These are phyloP conservation scores for Phytopythium mirpurense DNA, from an alignment of 352 stramenopile species.

Conservation along the genomic window DNA sequence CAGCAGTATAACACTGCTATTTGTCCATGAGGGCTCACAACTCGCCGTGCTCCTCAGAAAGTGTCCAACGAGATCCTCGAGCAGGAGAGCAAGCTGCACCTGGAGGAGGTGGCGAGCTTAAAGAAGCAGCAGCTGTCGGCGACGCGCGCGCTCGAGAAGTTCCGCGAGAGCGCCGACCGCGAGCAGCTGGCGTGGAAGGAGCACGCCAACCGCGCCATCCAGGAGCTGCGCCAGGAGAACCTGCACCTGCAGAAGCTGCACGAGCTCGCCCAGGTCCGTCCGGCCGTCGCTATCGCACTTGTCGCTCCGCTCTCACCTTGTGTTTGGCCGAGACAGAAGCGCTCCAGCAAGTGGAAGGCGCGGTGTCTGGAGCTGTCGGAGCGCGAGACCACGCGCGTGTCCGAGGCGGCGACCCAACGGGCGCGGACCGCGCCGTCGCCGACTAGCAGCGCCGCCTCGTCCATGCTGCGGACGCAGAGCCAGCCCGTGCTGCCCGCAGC, in stretches of 20 bases:
- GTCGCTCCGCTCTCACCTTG: background rate
- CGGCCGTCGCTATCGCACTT: too few relatives aligned
- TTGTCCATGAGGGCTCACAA: too few relatives aligned
- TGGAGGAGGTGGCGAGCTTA: constrained; percentile 52
- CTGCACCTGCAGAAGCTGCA: constrained; percentile 45
- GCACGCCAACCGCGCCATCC: constrained; percentile 37
- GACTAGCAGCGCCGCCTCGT: constrained; percentile 11
- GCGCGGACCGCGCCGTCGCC: constrained; percentile 25
- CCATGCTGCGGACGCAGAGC: constrained; percentile 30
- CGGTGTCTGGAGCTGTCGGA: constrained; percentile 45
- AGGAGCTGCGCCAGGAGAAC: constrained; percentile 64
- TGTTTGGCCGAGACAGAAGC: constrained; percentile 29
- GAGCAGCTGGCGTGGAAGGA: constrained; percentile 55
- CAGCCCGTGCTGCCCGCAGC: constrained; percentile 21
- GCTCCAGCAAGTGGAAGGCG: constrained; percentile 66
- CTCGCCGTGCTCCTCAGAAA: constrained; percentile 35
- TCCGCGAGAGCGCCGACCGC: constrained; percentile 40
- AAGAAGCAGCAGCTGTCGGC: constrained; percentile 61
- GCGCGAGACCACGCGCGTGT: constrained; percentile 30
- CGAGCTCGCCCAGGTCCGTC: constrained; percentile 53
- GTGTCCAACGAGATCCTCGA: constrained; percentile 73
- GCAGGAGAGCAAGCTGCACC: constrained; percentile 53
- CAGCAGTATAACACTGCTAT: too few relatives aligned
- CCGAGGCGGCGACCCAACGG: constrained; percentile 27
- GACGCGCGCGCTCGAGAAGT: constrained; percentile 52